A percentile compares a stretch with the other conserved stretches of the same genome.
These are phyloP conservation scores for Trichoderma simmonsii DNA, from an alignment of 2,329 filamentous ascomycete species.

Conservation along the genomic window DNA sequence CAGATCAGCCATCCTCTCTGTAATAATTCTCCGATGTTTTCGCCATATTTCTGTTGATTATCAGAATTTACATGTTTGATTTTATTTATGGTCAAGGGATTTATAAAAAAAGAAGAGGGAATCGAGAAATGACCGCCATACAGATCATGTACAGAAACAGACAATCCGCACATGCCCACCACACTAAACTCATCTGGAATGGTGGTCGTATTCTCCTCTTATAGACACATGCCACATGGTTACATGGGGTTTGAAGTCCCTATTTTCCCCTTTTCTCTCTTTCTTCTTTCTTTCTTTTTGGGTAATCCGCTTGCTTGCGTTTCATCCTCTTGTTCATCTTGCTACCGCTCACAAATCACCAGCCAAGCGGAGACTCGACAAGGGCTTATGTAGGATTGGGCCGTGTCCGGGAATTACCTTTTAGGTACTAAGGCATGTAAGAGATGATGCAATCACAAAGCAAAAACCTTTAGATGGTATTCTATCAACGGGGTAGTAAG, in stretches of 20 bases:
- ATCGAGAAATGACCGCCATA: too few relatives aligned
- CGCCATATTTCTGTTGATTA: neutral
- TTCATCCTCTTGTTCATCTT: neutral
- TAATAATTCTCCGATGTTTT: neutral
- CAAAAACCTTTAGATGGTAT: neutral
- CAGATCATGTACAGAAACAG: neutral
- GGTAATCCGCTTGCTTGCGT: neutral
- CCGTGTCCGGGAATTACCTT: neutral
- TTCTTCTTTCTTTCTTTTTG: neutral
- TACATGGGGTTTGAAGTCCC: neutral
- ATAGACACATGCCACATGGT: neutral
- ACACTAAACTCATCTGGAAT: neutral
- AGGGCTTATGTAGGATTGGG: neutral
- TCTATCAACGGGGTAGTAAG: neutral
- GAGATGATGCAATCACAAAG: neutral
- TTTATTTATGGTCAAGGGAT: fast-evolving
- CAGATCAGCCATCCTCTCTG: neutral
- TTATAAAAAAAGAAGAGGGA: too few relatives aligned
- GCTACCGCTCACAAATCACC: neutral
- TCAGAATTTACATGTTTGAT: neutral
- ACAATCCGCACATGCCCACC: neutral
- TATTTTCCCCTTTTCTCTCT: neutral
- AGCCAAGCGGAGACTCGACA: neutral
- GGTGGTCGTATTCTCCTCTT: neutral
- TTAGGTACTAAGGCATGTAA: neutral